A percentile compares a stretch with the other conserved stretches of the same genome.
Conservation (phyloP, 2,329 filamentous ascomycete genomes). For the Venturia asperata region DNA sequence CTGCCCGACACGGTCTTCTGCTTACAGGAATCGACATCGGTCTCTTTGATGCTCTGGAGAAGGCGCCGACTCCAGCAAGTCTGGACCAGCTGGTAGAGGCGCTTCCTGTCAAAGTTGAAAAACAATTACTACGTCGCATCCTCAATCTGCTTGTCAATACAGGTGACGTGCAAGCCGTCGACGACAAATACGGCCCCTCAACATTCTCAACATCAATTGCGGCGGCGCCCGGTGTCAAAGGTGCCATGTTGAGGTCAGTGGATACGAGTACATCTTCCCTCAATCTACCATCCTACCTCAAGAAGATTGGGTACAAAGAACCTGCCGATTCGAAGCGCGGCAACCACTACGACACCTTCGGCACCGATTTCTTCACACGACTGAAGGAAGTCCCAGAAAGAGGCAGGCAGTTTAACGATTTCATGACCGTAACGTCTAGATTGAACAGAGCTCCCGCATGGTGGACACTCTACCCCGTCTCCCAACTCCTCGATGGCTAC, state of each 20-base stretch:
- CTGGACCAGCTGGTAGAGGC: not conserved
- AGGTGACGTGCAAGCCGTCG: not conserved
- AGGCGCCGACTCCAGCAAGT: not conserved
- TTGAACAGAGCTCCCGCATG: not conserved
- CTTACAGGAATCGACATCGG: not conserved
- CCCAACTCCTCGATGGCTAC: not conserved
- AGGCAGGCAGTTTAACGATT: not conserved
- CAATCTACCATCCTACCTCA: not conserved
- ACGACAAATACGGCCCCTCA: not conserved
- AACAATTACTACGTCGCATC: not conserved
- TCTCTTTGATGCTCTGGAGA: conserved; percentile 6
- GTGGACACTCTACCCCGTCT: not conserved
- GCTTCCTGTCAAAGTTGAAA: not conserved
- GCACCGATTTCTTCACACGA: not conserved
- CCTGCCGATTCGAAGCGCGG: not conserved
- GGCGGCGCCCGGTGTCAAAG: not conserved
- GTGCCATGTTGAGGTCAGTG: not conserved
- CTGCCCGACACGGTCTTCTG: not conserved
- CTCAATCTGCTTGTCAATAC: not conserved
- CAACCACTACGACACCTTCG: not conserved
- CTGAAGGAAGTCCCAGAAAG: not conserved
- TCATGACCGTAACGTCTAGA: not conserved
- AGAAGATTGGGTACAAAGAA: conserved; percentile 5
- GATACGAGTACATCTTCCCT: not conserved
- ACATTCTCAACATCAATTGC: not conserved